These are phyloP conservation scores for Fusarium staphyleae DNA, from an alignment of 2,329 filamentous ascomycete genomes.

Conservation along the genomic window DNA sequence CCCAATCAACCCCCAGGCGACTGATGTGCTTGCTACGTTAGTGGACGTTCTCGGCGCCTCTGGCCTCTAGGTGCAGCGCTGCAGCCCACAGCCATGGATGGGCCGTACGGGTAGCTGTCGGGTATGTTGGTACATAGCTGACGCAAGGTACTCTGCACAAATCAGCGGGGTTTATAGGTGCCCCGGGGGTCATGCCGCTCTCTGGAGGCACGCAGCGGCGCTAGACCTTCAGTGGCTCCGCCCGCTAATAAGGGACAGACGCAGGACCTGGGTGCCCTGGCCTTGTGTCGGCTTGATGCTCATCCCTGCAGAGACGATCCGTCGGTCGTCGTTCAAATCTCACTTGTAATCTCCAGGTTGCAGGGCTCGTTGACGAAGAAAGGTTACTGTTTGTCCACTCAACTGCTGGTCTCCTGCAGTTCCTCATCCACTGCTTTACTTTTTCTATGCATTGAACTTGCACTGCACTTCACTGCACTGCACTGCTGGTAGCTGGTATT, in stretches of 20 bases:
- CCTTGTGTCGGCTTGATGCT: slow-evolving; percentile 31
- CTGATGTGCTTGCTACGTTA: slow-evolving; percentile 16
- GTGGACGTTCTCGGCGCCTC: slow-evolving; percentile 14
- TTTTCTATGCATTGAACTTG: no score
- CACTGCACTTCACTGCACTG: slow-evolving; percentile 10
- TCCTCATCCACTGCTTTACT: slow-evolving; percentile 5
- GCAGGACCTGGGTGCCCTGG: slow-evolving; percentile 34
- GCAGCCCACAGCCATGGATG: slow-evolving; percentile 20
- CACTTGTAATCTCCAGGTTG: slow-evolving; percentile 43
- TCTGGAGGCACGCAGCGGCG: slow-evolving; percentile 38
- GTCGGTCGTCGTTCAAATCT: slow-evolving; percentile 42
- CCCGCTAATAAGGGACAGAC: slow-evolving; percentile 38
- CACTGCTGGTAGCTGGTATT: slow-evolving; percentile 11
- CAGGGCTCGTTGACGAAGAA: slow-evolving; percentile 9
- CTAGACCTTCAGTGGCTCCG: slow-evolving; percentile 39
- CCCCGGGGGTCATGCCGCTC: slow-evolving; percentile 1
- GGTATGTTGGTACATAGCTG: no score
- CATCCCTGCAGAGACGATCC: slow-evolving; percentile 48
- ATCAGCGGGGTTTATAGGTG: slow-evolving; percentile 29
- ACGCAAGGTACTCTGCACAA: neutral
- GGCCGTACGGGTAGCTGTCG: neutral
- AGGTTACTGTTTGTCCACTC: slow-evolving; percentile 15
- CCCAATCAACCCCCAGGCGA: slow-evolving; percentile 37
- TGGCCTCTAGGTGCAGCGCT: slow-evolving; percentile 19
- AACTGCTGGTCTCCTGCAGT: slow-evolving; percentile 8